Base-by-base conservation (phyloP, 805 yeast species). In the Starmerella davenportii region DNA sequence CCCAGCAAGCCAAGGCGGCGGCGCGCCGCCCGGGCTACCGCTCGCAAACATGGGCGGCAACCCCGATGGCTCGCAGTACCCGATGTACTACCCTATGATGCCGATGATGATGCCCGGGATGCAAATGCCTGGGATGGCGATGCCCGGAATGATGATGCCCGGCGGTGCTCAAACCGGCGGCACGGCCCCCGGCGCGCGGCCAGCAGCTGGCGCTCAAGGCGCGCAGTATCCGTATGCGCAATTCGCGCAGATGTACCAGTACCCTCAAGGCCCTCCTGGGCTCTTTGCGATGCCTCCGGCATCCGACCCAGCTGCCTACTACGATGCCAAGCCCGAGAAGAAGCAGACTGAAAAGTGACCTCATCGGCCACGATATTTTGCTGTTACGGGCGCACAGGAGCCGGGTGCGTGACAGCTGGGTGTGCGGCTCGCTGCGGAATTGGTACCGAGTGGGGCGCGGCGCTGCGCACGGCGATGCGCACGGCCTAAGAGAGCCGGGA, bases 61-160 rank as follows among this genome's bases (percentile, higher is more conserved):
- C 4, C 5, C n/a, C 21, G 35, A 18, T n/a, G 15, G 19, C 35
- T 15, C 20, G 9, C 27, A 19, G 27, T 14, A 29, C 19, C 32
- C 32, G 32, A 29, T 29, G 32, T 29, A 29, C 32, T 29, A 29
- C 32, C 32, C 32, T 7, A 29, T 29, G 32, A 29, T 29, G 25
- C 21, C 21, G 14, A 15, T 27, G n/a, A 16, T 23, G 28, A 27
- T 29, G 20, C 32, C 40, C 18, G 36, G 36, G 4, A 31, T 37
- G 39, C 21, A 19, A 18, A 4, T 23, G 21, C 37, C 37, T 4
- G 15, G 15, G 19, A 29, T 29, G 32, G 15, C 19, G 32, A 29
- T 29, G 32, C 32, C 32, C 15, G 16, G 32, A 14, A n/a, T n/a
- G 8, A 9, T 17, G 11, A 29, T n/a, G 32, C 16, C 16, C 19